A percentile compares a stretch with the other conserved stretches of the same genome.
Conservation (phyloP, 148 eudicot species). For the Pouteria glomerata region DNA sequence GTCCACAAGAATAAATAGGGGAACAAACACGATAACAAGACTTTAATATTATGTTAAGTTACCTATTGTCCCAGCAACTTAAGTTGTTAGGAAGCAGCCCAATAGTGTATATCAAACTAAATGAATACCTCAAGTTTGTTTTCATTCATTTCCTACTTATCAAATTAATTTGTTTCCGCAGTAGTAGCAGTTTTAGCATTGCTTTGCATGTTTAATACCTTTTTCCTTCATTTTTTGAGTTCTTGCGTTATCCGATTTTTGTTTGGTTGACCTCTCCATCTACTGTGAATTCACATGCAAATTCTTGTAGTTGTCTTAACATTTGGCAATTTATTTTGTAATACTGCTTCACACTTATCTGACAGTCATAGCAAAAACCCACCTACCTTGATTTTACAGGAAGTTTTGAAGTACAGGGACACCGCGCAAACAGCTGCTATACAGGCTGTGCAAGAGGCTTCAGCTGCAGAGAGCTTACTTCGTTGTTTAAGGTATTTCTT, state of each 20-base stretch:
- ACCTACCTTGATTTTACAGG: conserved; percentile 29
- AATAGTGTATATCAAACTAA: too few relatives aligned
- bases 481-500: conserved; percentile 68
- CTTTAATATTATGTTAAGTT: too few relatives aligned
- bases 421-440: conserved; percentile 79
- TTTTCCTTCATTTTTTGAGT: neutral
- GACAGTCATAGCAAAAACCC: too few relatives aligned
- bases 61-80: too few relatives aligned
- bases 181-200: too few relatives aligned
- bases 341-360: neutral
- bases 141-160: too few relatives aligned
- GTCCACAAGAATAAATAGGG: too few relatives aligned
- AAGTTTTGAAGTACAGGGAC: conserved; percentile 71
- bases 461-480: conserved; percentile 72
- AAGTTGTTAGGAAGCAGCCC: too few relatives aligned
- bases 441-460: conserved; percentile 86
- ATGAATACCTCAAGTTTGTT: too few relatives aligned
- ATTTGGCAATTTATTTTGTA: neutral
- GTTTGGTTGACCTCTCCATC: neutral
- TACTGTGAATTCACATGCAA: neutral
- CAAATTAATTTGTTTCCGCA: too few relatives aligned
- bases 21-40: too few relatives aligned
- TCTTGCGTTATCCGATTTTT: neutral
- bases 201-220: too few relatives aligned
- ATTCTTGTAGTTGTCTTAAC: neutral